phyloP scores from a whole-genome alignment of 2,329 filamentous ascomycete genomes.

The Ophiosphaerella narmari region DNA sequence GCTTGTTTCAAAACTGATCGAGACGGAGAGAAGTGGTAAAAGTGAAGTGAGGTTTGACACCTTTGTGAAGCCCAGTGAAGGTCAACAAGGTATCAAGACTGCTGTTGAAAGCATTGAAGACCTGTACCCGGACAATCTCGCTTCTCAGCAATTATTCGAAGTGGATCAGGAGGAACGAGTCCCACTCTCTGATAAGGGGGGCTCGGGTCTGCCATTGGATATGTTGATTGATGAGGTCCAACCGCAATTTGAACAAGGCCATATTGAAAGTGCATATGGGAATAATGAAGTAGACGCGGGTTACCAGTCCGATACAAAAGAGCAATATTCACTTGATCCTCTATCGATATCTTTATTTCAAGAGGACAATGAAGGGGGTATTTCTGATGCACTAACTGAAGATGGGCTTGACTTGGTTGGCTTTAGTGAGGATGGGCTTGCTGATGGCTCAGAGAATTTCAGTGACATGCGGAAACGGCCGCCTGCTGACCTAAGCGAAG shows the following conservation, averaged over 20 bases:
- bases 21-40: conserved; percentile 63
- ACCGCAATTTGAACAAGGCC: conserved; percentile 6
- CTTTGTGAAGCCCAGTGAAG: conserved; percentile 62
- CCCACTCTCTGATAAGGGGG: background rate
- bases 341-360: conserved; percentile 33
- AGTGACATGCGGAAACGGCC: conserved; percentile 25
- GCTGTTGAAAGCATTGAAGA: conserved; percentile 84
- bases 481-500: conserved; percentile 9
- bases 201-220: background rate
- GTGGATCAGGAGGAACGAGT: conserved; percentile 5
- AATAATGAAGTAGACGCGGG: conserved; percentile 31
- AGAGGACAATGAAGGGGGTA: conserved; percentile 4
- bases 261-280: conserved; percentile 20
- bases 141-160: conserved; percentile 15
- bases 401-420: conserved; percentile 26
- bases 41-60: conserved; percentile 63
- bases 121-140: conserved; percentile 72
- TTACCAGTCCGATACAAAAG: conserved; percentile 22
- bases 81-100: conserved; percentile 70
- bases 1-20: conserved; percentile 66
- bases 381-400: conserved; percentile 17
- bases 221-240: background rate
- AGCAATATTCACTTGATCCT: conserved; percentile 34
- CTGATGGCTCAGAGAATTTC: conserved; percentile 1
- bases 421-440: conserved; percentile 15